Evolutionary conservation across 2,329 filamentous ascomycete genomes (phyloP), one percentile per base, ranked within the genome.

Genomic region (Pseudopithomyces chartarum): DNA sequence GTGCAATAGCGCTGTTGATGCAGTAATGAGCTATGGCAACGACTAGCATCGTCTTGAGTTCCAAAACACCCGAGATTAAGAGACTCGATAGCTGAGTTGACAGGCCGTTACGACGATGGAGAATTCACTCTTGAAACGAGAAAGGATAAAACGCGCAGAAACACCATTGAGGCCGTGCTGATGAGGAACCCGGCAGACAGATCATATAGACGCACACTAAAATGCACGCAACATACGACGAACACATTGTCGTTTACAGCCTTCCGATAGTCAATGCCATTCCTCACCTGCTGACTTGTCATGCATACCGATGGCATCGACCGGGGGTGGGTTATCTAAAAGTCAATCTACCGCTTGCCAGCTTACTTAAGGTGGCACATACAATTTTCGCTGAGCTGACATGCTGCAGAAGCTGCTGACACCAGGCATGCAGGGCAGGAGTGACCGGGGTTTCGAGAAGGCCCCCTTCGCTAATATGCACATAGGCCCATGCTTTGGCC

Each of bases 381-480:
- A 45, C 36, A 57, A 56, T 10, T 52, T 58, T 62, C 39, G 65
- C 62, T 42, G 65, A 58, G 65, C 65, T 68, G 65, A 68, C 64
- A 62, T 61, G 56, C 40, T 23, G 39, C 39, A 26, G 23, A 43
- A 23, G n/a, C 51, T 58, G 62, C 57, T 60, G 52, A 64, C 58
- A 34, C 36, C 17, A 34, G 22, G 34, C 15, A 7, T 50, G 10
- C 15, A 39, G 33, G 46, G 38, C 38, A 47, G 17, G 12, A 29
- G 19, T 32, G 19, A 50, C 53, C 39, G 34, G 53, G 43, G 19
- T 40, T n/a, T 13, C 17, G 36, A 34, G 11, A 20, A 22, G 23
- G 10, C 34, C 33, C 19, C 33, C 17, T 19, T 17, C 29, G 34
- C 22, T 15, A 29, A 50, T 15, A 50, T 50, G 47, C 22, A 50